Conservation (phyloP, 228 moss, liverwort and hornwort genomes). For the Sphagnum magellanicum region DNA sequence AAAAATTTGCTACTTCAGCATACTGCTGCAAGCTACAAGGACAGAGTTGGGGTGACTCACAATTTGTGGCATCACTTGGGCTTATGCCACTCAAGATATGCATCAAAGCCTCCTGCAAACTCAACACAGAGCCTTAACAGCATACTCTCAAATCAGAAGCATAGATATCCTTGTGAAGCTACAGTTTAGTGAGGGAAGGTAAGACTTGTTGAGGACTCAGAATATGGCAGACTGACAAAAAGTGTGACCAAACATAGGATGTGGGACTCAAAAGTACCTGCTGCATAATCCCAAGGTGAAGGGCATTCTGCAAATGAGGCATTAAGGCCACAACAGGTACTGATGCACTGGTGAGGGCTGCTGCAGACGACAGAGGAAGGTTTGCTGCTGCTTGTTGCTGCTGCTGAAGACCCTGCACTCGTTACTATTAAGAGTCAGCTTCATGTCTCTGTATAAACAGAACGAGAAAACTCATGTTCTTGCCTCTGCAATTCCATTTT, state of each 20-base stretch:
- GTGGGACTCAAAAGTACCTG: conserved; percentile 18
- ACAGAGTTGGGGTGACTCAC: conserved; percentile 4
- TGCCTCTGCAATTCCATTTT: no score
- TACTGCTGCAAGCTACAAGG: no score
- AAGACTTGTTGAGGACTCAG: not conserved
- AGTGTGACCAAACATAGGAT: not conserved
- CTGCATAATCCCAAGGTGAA: conserved; percentile 21
- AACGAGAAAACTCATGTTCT: no score
- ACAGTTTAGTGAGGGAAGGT: no score
- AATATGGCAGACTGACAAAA: not conserved
- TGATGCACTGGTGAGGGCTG: conserved; percentile 19
- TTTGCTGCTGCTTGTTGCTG: conserved; percentile 15
- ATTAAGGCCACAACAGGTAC: conserved; percentile 41
- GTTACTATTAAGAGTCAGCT: not conserved
- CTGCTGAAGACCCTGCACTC: conserved; percentile 26
- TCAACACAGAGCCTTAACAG: not conserved
- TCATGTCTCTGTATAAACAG: no score
- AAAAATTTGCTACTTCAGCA: no score
- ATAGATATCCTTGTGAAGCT: not conserved
- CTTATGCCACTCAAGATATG: conserved; percentile 10
- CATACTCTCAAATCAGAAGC: not conserved
- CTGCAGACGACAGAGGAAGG: conserved; percentile 12
- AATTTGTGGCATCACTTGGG: conserved; percentile 8
- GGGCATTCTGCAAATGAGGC: conserved; percentile 44
- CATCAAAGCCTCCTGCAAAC: conserved; percentile 11